Evolutionary conservation across 108 stramenopile genomes (phyloP).

Genomic region (Nitzschia sp.): DNA sequence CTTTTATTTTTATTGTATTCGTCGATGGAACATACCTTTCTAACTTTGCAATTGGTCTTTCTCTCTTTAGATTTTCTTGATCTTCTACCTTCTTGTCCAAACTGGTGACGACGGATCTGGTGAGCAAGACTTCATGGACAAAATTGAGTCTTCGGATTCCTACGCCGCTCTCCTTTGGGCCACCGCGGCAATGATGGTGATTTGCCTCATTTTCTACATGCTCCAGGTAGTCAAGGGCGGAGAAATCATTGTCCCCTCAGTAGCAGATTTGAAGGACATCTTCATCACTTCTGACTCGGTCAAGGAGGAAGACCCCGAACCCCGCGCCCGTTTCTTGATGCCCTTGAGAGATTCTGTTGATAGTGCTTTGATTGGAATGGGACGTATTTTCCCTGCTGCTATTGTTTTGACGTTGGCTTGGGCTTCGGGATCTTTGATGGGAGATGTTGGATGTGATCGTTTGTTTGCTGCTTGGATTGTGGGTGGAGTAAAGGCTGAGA

Average conservation of each 20-base stretch:
- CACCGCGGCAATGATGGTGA: conserved; percentile 48
- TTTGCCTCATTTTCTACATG: conserved; percentile 41
- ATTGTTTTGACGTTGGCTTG: conserved; percentile 64
- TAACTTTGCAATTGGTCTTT: conserved; percentile 9
- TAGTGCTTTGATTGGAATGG: conserved; percentile 58
- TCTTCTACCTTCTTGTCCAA: conserved; percentile 55
- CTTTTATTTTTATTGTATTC: conserved; percentile 12
- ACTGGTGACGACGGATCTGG: conserved; percentile 48
- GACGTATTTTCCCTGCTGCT: conserved; percentile 53
- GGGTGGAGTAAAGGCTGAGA: conserved; percentile 33
- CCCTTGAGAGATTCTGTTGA: conserved; percentile 41
- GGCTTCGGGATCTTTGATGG: conserved; percentile 66
- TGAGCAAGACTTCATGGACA: conserved; percentile 46
- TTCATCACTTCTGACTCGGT: conserved; percentile 1
- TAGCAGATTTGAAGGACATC: conserved; percentile 3
- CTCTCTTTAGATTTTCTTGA: conserved; percentile 39
- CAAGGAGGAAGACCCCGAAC: conserved; percentile 9
- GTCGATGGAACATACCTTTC: conserved; percentile 34
- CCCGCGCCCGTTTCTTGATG: conserved; percentile 43
- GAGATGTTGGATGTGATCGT: conserved; percentile 54
- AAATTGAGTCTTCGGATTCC: conserved; percentile 52
- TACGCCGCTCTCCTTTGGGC: conserved; percentile 64
- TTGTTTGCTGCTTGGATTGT: conserved; percentile 52
- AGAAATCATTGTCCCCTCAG: conserved; percentile 17
- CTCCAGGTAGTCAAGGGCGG: conserved; percentile 55